Base-by-base conservation (phyloP, 2,329 filamentous ascomycete genomes). In the Tolypocladium ophioglossoides region DNA sequence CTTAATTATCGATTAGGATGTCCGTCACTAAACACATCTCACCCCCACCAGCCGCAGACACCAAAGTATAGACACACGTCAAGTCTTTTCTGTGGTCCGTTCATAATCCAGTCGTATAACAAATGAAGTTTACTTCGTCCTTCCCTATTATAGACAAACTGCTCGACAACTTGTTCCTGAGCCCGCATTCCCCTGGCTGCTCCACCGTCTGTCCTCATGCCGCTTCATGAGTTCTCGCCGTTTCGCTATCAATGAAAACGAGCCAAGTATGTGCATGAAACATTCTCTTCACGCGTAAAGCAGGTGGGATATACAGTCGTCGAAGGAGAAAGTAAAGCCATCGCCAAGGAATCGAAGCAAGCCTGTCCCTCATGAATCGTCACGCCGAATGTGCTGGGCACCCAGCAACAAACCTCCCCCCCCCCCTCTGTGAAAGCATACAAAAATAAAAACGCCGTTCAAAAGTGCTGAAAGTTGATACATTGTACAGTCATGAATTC, bases 401-500 rank as follows among this genome's bases (percentile, higher is more conserved):
- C 35, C 16, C 53, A 39, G 18, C 37, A 50, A 16, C 41, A 44
- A 41, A 16, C 4, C 27, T 11, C 18, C n/a, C 37, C 37, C 9
- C 16, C 4, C 38, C 16, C 10, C n/a, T 24, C 37, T 12, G 14
- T 27, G 24, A 32, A 38, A 39, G 35, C 9, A 27, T 27, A 8
- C 22, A 50, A 34, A 12, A 37, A 38, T 22, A 16, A 51, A 10
- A 49, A 41, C 51, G 48, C 51, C 39, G 9, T 32, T 39, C 48
- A 48, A 39, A 30, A 18, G 49, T 30, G 35, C 24, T 41, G 35
- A 32, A 51, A 51, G 35, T 51, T 41, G 11, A 48, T 53, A 51
- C 34, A 47, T 53, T 57, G 57, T 63, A 62, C 60, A 62, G 55
- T 65, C 63, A 57, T 65, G 54, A 63, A 59, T 51, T 62, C 58